Evolutionary conservation across 495 filamentous ascomycete genomes (phyloP).

Genomic region (Endocarpon pusillum): DNA sequence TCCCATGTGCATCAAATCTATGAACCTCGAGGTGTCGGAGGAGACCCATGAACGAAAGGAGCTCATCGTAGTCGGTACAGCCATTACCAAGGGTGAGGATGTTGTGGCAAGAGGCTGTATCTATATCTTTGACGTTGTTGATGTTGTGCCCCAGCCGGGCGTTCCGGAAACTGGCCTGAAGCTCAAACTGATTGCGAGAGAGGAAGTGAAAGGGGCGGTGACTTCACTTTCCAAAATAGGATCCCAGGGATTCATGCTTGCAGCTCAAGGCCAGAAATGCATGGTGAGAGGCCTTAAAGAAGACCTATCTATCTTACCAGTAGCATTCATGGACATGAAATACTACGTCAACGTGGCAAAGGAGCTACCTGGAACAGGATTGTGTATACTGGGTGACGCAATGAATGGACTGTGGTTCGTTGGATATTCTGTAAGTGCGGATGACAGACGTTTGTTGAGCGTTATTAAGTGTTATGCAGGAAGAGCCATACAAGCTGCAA

Average conservation of each 20-base stretch:
- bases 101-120: constrained; percentile 67
- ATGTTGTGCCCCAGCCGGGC: constrained; percentile 77
- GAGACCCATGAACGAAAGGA: constrained; percentile 68
- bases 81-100: constrained; percentile 73
- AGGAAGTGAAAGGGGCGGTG: constrained; percentile 87
- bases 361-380: constrained; percentile 62
- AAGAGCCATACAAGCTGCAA: constrained; percentile 89
- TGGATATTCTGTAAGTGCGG: constrained; percentile 62
- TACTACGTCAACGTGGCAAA: constrained; percentile 73
- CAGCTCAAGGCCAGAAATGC: constrained; percentile 89
- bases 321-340: constrained; percentile 97
- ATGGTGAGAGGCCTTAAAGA: constrained; percentile 94
- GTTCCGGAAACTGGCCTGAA: constrained; percentile 68
- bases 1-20: constrained; percentile 61
- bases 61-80: constrained; percentile 71
- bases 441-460: too few relatives aligned
- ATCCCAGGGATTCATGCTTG: constrained; percentile 80
- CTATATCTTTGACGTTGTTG: constrained; percentile 81
- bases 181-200: constrained; percentile 70
- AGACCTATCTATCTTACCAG: constrained; percentile 75
- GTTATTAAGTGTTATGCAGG: constrained; percentile 18
- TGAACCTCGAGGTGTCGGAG: constrained; percentile 81
- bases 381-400: constrained; percentile 73
- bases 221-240: constrained; percentile 74
- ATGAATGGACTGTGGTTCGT: constrained; percentile 90